These are phyloP conservation scores for Penicillium aurantiogriseum DNA, from an alignment of 2,329 filamentous ascomycete species.

Conservation along the genomic window DNA sequence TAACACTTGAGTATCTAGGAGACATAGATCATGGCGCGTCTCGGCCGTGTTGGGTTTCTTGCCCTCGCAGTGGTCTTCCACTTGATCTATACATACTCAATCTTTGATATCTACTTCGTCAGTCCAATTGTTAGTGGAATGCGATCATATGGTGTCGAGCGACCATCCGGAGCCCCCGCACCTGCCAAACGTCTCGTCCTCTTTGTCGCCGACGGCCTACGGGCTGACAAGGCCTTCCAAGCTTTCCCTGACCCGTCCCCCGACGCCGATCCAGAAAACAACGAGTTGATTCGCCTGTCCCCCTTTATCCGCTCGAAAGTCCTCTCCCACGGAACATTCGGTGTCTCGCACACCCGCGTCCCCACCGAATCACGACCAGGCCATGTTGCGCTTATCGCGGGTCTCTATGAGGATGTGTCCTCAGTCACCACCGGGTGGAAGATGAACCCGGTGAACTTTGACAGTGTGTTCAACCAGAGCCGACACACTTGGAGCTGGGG, in stretches of 20 bases:
- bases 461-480: constrained; percentile 97
- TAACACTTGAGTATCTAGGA: constrained; percentile 9
- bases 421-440: constrained; percentile 98
- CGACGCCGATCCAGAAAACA: constrained; percentile 31
- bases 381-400: constrained; percentile 94
- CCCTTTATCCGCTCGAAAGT: constrained; percentile 89
- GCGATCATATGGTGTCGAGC: constrained; percentile 72
- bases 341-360: constrained; percentile 93
- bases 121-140: constrained; percentile 96
- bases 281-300: constrained; percentile 70
- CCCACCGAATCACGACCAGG: constrained; percentile 95
- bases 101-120: constrained; percentile 98
- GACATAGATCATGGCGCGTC: constrained; percentile 47
- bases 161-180: constrained; percentile 58
- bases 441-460: constrained; percentile 95
- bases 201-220: constrained; percentile 94
- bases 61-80: constrained; percentile 89
- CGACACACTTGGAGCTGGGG: constrained; percentile 99
- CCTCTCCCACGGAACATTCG: constrained; percentile 87
- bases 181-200: constrained; percentile 89
- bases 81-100: constrained; percentile 87
- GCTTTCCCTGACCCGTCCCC: constrained; percentile 83
- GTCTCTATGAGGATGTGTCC: constrained; percentile 96
- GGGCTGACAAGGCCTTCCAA: constrained; percentile 97
- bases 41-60: constrained; percentile 76